Evolutionary conservation across 805 yeast genomes (phyloP).

Genomic region (Yamadazyma kitorensis): DNA sequence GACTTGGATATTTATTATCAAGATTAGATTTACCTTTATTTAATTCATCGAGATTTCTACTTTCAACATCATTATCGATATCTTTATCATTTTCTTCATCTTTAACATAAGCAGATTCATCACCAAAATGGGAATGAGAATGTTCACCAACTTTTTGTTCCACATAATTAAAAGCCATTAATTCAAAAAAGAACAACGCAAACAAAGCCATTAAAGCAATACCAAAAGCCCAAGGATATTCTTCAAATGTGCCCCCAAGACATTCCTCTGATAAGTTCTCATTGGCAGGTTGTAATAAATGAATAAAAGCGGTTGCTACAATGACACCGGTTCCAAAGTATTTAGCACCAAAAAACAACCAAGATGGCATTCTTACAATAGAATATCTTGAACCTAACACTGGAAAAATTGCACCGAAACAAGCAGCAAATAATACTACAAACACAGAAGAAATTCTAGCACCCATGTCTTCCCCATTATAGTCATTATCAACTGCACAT

Average conservation of each 20-base stretch:
- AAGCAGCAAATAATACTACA: conserved; percentile 54
- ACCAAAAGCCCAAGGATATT: conserved; percentile 56
- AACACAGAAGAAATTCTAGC: conserved; percentile 62
- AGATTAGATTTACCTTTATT: conserved; percentile 1
- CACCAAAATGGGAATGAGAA: conserved; percentile 44
- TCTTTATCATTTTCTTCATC: conserved; percentile 16
- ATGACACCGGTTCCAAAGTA: conserved; percentile 85
- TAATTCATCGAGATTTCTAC: conserved; percentile 8
- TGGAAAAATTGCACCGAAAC: conserved; percentile 61
- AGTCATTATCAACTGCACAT: conserved; percentile 45
- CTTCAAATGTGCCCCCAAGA: conserved; percentile 55
- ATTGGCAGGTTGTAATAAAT: conserved; percentile 66
- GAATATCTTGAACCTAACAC: conserved; percentile 58
- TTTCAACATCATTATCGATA: conserved; percentile 13
- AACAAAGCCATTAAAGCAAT: conserved; percentile 50
- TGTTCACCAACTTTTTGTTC: conserved; percentile 42
- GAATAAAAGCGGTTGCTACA: conserved; percentile 78
- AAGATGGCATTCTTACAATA: conserved; percentile 53
- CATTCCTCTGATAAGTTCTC: conserved; percentile 57
- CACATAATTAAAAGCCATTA: conserved; percentile 46
- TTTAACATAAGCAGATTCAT: conserved; percentile 31
- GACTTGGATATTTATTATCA: conserved; percentile 30
- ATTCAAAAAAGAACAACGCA: conserved; percentile 51
- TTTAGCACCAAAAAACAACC: conserved; percentile 66
- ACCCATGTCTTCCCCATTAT: conserved; percentile 40